These are phyloP conservation scores for Phaeosphaeriaceae sp. DNA, from an alignment of 2,329 filamentous ascomycete species.

Conservation along the genomic window DNA sequence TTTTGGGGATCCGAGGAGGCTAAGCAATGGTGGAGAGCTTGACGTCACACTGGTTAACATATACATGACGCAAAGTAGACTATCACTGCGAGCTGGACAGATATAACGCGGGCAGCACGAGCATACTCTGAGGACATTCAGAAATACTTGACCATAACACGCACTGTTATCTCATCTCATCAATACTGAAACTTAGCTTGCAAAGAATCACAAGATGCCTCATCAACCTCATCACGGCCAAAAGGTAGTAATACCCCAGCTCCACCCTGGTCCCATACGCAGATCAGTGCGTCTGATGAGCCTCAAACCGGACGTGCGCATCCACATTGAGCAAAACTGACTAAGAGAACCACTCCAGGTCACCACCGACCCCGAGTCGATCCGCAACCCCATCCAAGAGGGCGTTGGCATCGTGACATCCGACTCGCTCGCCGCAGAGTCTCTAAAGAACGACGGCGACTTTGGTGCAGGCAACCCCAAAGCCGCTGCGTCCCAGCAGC, in stretches of 20 bases:
- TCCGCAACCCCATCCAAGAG: conserved; percentile 63
- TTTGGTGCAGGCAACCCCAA: conserved; percentile 67
- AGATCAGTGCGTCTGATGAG: background rate
- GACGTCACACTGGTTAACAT: conserved; percentile 2
- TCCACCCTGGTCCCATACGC: background rate
- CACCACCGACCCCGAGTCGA: conserved; percentile 57
- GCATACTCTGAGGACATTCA: background rate
- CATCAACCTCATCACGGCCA: conserved; percentile 17
- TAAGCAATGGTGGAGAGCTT: background rate
- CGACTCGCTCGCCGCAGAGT: conserved; percentile 81
- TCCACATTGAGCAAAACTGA: background rate
- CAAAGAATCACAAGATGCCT: conserved; percentile 13
- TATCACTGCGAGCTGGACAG: background rate
- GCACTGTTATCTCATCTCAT: background rate
- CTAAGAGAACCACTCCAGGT: conserved; percentile 36
- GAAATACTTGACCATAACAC: background rate
- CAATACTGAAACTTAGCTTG: background rate
- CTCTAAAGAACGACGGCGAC: conserved; percentile 63
- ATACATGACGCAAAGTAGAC: conserved; percentile 5
- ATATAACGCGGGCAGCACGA: background rate
- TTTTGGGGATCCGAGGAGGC: background rate
- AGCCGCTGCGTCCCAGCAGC: conserved; percentile 58
- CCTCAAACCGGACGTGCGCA: background rate
- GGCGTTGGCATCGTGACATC: conserved; percentile 67
- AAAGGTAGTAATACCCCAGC: conserved; percentile 19